Evolutionary conservation across 768 basidiomycete species (phyloP).

Genomic region (Boletus vinaceobasis): DNA sequence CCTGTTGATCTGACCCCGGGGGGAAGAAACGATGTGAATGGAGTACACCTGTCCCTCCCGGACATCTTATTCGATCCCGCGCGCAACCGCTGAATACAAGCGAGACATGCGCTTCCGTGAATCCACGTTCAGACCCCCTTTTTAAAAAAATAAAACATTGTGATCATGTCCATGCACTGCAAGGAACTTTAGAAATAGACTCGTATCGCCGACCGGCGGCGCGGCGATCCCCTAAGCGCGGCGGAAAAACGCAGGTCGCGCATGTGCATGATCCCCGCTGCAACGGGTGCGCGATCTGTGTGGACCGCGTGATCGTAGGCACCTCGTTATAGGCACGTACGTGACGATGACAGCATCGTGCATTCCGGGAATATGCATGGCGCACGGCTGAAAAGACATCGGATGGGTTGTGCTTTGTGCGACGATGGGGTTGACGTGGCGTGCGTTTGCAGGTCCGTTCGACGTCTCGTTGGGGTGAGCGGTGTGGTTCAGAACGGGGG

Average conservation of each 20-base stretch:
- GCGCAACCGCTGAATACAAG: not conserved
- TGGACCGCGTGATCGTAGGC: not conserved
- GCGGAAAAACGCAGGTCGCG: not conserved
- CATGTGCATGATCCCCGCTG: not conserved
- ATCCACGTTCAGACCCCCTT: too few species aligned
- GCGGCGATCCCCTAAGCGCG: not conserved
- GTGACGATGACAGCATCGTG: not conserved
- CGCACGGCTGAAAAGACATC: not conserved
- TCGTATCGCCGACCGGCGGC: not conserved
- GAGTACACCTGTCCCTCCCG: too few species aligned
- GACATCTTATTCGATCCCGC: not conserved
- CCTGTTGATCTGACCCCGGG: not conserved
- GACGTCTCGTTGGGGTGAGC: not conserved
- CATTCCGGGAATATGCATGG: too few species aligned
- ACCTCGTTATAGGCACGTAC: not conserved
- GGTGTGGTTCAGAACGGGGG: not conserved
- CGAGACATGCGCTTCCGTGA: not conserved
- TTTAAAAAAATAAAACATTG: too few species aligned
- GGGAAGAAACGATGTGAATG: too few species aligned
- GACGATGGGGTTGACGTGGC: not conserved
- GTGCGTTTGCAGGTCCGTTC: not conserved
- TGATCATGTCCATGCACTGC: too few species aligned
- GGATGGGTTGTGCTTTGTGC: not conserved
- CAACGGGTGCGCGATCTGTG: not conserved
- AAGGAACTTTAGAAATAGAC: not conserved